Evolutionary conservation across 116 monocot species (phyloP), one percentile per base, ranked within the genome.

Genomic region (Zostera marina): DNA sequence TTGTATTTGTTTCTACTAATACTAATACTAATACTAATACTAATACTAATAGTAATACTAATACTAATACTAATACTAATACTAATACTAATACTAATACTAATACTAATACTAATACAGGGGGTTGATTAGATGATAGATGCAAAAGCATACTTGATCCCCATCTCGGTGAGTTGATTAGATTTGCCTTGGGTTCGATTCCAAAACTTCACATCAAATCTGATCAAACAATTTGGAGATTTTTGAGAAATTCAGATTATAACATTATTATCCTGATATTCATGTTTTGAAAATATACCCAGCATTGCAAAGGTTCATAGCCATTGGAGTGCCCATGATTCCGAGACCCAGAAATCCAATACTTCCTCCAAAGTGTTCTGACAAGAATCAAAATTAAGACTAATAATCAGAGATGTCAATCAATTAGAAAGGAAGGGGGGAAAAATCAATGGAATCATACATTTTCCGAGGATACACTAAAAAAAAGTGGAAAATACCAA

Each of bases 281-380:
- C 15, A 49, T 17, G 19, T 49, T 49, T 9, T 20, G 8, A 17
- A 49, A 0, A 5, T 17, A 56, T 80, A 85, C 91, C 91, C 91
- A 19, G 91, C 79, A 44, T 82, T 91, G 23, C 85, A 65, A 67
- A 91, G 86, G 63, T 91, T 91, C 47, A 61, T 56, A 21, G 91
- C 91, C 91, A 91, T 91, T 21, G 86, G 91, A 44, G 82, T 56
- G 11, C 91, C 91, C 91, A 91, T 91, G 57, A 91, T 91, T 54
- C 91, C 91, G 70, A 91, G 82, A 56, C 91, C 91, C 58, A 91
- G 54, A 70, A 91, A 91, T 44, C 91, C 91, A 77, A 91, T 74
- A 41, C 65, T 63, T 0, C 68, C 82, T 12, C 60, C 13, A 71
- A 77, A 77, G 22, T 59, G 77, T 54, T 48, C 75, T 54, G 65